phyloP scores from a whole-genome alignment of 2,329 filamentous ascomycete species.

The Huntiella savannae region DNA sequence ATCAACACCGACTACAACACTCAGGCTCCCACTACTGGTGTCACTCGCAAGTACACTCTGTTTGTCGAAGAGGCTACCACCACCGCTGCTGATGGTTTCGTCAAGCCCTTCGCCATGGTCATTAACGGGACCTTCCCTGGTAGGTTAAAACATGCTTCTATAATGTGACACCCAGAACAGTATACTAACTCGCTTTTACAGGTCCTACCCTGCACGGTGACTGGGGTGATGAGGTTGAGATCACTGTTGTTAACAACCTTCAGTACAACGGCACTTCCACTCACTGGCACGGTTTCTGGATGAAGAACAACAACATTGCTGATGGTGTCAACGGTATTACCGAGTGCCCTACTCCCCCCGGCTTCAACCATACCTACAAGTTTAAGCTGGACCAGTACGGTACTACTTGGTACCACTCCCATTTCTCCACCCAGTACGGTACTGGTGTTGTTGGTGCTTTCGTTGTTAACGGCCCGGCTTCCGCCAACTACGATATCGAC shows the following conservation, averaged over 20 bases:
- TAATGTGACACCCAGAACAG: neutral
- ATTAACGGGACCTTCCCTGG: constrained; percentile 14
- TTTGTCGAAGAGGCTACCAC: constrained; percentile 12
- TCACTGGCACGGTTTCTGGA: constrained; percentile 31
- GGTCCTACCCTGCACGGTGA: constrained; percentile 15
- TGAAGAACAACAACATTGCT: constrained; percentile 24
- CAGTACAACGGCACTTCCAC: constrained; percentile 25
- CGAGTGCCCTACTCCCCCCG: constrained; percentile 23
- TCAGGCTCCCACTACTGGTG: constrained; percentile 17
- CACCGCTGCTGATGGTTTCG: constrained; percentile 12
- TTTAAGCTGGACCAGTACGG: constrained; percentile 23
- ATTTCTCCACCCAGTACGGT: constrained; percentile 38
- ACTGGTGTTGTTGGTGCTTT: constrained; percentile 43
- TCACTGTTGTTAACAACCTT: constrained; percentile 49
- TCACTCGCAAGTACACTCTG: constrained; percentile 13
- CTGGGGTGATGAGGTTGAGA: constrained; percentile 33
- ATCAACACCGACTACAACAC: constrained; percentile 17
- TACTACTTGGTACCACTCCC: constrained; percentile 26
- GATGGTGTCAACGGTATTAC: constrained; percentile 28
- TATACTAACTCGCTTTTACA: constrained; percentile 3
- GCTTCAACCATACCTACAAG: constrained; percentile 18
- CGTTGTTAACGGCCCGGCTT: constrained; percentile 33
- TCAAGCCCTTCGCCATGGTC: constrained; percentile 14
- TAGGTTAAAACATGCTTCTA: constrained; percentile 2
- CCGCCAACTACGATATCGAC: constrained; percentile 37